phyloP scores from a whole-genome alignment of 2,329 filamentous ascomycete genomes.

The Aspergillus vadensis region DNA sequence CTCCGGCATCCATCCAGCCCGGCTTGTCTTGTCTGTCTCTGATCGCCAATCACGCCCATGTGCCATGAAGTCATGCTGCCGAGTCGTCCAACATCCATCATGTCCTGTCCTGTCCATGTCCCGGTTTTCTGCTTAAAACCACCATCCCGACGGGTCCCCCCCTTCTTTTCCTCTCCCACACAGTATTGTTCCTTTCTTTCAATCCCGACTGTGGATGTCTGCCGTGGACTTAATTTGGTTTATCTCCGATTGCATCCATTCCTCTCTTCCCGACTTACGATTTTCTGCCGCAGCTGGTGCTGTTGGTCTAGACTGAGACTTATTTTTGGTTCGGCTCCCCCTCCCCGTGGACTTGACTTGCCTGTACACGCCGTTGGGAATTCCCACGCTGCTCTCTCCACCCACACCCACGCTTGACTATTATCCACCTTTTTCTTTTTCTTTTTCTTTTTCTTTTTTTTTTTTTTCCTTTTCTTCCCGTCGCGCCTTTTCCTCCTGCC shows the following conservation, averaged over 20 bases:
- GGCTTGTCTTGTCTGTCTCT: background rate
- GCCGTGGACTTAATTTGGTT: background rate
- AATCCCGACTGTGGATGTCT: too few relatives aligned
- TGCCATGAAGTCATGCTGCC: too few relatives aligned
- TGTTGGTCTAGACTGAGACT: conserved; percentile 17
- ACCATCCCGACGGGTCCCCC: too few relatives aligned
- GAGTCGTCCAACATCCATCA: too few relatives aligned
- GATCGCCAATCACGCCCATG: too few relatives aligned
- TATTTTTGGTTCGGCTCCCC: conserved; percentile 17
- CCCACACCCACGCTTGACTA: background rate
- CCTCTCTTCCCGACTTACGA: background rate
- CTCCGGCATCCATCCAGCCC: background rate
- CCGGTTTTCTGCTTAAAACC: too few relatives aligned
- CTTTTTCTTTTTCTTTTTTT: conserved; percentile 8
- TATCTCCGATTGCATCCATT: background rate
- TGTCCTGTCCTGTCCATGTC: too few relatives aligned
- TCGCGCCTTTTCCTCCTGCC: background rate
- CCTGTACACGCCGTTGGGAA: background rate
- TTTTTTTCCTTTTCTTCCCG: background rate
- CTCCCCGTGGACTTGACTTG: background rate
- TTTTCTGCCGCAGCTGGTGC: background rate
- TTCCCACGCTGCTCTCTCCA: conserved; percentile 2
- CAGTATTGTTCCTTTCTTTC: too few relatives aligned
- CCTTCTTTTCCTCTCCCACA: too few relatives aligned
- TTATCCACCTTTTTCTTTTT: conserved; percentile 3